Conservation (phyloP, 805 yeast genomes). For the Candida coquimbonensis region DNA sequence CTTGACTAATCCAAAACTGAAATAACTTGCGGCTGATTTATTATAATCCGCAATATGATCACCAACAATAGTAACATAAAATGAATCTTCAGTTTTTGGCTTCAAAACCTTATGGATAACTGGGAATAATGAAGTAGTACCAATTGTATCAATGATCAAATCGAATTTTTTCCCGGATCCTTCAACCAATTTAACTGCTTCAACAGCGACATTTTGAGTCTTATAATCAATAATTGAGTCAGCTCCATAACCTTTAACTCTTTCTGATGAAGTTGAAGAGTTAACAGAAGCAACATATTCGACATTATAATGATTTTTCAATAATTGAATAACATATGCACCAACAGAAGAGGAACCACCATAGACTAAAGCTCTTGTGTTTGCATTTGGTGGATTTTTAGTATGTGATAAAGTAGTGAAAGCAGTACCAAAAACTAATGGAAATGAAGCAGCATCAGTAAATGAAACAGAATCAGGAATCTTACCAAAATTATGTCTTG, state of each 20-base stretch:
- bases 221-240: slow-evolving; percentile 52
- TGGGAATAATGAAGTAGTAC: slow-evolving; percentile 44
- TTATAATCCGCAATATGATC: slow-evolving; percentile 34
- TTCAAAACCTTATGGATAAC: slow-evolving; percentile 38
- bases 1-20: slow-evolving; percentile 6
- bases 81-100: slow-evolving; percentile 38
- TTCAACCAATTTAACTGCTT: slow-evolving; percentile 23
- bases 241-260: slow-evolving; percentile 48
- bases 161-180: slow-evolving; percentile 45
- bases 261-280: slow-evolving; percentile 39
- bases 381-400: slow-evolving; percentile 30
- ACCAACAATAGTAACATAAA: slow-evolving; percentile 52
- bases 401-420: slow-evolving; percentile 28
- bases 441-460: slow-evolving; percentile 55
- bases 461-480: slow-evolving; percentile 35
- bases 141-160: slow-evolving; percentile 57
- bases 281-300: slow-evolving; percentile 50
- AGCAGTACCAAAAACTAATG: slow-evolving; percentile 62
- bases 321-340: slow-evolving; percentile 45
- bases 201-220: slow-evolving; percentile 32
- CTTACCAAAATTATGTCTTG: slow-evolving; percentile 26
- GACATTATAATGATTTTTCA: slow-evolving; percentile 41
- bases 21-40: not conserved
- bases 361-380: slow-evolving; percentile 48
- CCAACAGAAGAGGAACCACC: slow-evolving; percentile 79